Evolutionary conservation across 805 yeast species (phyloP), one percentile per base, ranked within the genome.

Genomic region (Lachancea kluyveri): DNA sequence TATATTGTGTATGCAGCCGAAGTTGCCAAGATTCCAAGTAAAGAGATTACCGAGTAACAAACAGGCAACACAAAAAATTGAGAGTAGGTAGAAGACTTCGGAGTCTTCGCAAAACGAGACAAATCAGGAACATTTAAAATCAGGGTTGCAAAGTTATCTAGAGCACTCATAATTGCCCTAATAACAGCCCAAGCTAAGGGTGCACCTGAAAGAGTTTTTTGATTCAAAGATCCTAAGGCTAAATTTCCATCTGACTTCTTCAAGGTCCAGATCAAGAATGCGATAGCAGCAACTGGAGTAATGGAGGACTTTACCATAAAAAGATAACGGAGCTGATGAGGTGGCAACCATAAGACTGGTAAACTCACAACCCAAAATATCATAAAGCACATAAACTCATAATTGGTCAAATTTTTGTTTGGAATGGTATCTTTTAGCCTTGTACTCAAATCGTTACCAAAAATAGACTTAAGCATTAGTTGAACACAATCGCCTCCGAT

Each of bases 401-500:
- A 82, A 2, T 86, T 74, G 7, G 85, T 73, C 21, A 82, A 70
- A 25, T 77, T 77, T 5, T 74, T 62, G 41, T 61, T 67, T 20
- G 65, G 60, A 35, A 80, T 72, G 5, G 70, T 71, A 52, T 85
- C 73, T 26, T 70, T 83, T 52, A 80, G 74, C 45, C 78, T 72
- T 4, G 68, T 58, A 21, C 74, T 70, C 42, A 81, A 59, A 55
- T 79, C 64, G 36, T 72, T 67, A 39, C 86, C 84, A 61, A 83
- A 87, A 26, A 87, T 76, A 2, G 94, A 64, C 43, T 72, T 66
- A 33, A 87, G 64, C 87, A 86, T 82, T 30, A 83, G 60, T 45
- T 77, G 74, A 13, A 88, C 77, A 67, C 94, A 80, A 44, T 85
- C 75, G 18, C 94, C 94, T 34, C 94, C 94, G 37, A 88, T 70